phyloP scores from a whole-genome alignment of 495 filamentous ascomycete species.

The Xylaria sp. region DNA sequence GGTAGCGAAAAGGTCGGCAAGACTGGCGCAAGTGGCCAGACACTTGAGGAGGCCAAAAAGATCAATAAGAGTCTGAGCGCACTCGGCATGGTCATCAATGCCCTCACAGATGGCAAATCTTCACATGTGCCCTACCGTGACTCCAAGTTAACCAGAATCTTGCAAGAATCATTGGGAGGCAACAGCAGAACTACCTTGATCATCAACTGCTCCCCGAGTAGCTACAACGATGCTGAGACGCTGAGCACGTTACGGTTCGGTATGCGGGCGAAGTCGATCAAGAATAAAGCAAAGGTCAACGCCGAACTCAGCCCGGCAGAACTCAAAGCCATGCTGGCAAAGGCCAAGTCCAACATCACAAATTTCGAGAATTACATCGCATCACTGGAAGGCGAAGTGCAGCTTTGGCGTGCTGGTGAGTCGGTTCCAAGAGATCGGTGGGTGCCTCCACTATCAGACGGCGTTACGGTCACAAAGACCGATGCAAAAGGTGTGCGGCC shows the following conservation, averaged over 20 bases:
- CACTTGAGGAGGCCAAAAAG: conserved; percentile 98
- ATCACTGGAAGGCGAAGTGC: conserved; percentile 84
- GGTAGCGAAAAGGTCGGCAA: conserved; percentile 99
- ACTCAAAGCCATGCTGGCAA: conserved; percentile 88
- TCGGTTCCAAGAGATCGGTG: conserved; percentile 82
- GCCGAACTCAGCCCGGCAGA: conserved; percentile 95
- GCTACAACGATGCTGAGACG: conserved; percentile 97
- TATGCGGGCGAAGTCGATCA: conserved; percentile 96
- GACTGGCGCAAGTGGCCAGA: conserved; percentile 97
- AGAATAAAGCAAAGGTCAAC: conserved; percentile 99
- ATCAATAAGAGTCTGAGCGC: conserved; percentile 99
- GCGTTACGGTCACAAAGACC: conserved; percentile 60
- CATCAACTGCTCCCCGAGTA: conserved; percentile 97
- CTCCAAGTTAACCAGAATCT: conserved; percentile 94
- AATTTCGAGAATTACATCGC: conserved; percentile 86
- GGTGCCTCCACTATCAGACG: conserved; percentile 64
- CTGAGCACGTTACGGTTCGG: conserved; percentile 93
- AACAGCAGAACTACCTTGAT: conserved; percentile 97
- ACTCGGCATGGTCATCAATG: conserved; percentile 98
- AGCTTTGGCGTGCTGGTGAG: conserved; percentile 86
- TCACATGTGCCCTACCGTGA: conserved; percentile 96
- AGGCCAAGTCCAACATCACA: conserved; percentile 87
- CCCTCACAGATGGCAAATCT: conserved; percentile 98
- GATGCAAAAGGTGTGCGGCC: conserved; percentile 70
- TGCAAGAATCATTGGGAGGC: conserved; percentile 95